Percentiles rank a stretch among this genome's conserved stretches.
phyloP scores from a whole-genome alignment of 1,139 yeast genomes.

The Candida labiduridarum region DNA sequence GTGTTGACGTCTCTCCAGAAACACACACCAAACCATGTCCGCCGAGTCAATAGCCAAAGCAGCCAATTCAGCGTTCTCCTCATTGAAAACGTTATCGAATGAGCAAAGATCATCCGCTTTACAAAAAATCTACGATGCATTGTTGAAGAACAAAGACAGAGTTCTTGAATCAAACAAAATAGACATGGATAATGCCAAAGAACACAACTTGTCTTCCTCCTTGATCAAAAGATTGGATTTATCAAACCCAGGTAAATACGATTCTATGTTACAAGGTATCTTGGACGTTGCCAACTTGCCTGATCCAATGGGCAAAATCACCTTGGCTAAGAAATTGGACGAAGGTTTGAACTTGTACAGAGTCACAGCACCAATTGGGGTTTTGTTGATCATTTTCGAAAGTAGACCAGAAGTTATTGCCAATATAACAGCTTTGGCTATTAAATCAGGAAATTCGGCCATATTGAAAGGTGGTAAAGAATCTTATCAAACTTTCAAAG shows the following conservation, averaged over 20 bases:
- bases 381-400: conserved; percentile 88
- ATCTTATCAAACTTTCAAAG: conserved; percentile 78
- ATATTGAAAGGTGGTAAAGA: conserved; percentile 98
- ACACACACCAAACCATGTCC: conserved; percentile 11
- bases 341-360: conserved; percentile 81
- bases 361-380: conserved; percentile 94
- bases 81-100: conserved; percentile 74
- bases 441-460: conserved; percentile 95
- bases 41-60: conserved; percentile 78
- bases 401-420: conserved; percentile 99
- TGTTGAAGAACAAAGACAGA: conserved; percentile 56
- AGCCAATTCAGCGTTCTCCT: conserved; percentile 79
- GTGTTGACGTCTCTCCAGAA: neutral
- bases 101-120: conserved; percentile 76
- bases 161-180: conserved; percentile 72
- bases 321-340: conserved; percentile 81
- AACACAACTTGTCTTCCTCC: conserved; percentile 61
- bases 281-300: conserved; percentile 84
- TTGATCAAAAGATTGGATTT: conserved; percentile 83
- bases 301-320: conserved; percentile 88
- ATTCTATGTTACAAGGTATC: conserved; percentile 91
- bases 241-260: conserved; percentile 80
- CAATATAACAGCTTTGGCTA: conserved; percentile 91
- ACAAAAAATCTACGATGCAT: conserved; percentile 67
- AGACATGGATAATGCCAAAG: conserved; percentile 73